Conservation (phyloP, 2,329 filamentous ascomycete species). For the Cercospora zeina region DNA sequence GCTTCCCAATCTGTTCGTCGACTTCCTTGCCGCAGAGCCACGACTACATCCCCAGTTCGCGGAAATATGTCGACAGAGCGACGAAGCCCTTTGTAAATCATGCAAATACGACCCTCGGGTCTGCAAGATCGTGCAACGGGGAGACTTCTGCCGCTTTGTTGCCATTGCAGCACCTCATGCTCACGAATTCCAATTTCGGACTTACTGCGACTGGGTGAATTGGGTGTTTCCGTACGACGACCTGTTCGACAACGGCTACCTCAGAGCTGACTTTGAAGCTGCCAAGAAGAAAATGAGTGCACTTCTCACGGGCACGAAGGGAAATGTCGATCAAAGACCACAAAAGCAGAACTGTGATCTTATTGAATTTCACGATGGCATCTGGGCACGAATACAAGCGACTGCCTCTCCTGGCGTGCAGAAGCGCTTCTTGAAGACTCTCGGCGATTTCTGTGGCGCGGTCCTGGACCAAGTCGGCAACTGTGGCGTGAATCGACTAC, state of each 20-base stretch:
- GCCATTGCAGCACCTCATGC: neutral
- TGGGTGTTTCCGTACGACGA: constrained; percentile 16
- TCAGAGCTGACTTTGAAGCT: neutral
- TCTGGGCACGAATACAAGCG: neutral
- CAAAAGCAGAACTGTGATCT: neutral
- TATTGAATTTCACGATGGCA: neutral
- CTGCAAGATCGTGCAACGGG: neutral
- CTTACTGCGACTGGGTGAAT: constrained; percentile 6
- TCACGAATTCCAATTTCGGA: neutral
- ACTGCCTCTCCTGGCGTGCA: neutral
- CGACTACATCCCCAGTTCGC: neutral
- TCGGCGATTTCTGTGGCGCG: neutral
- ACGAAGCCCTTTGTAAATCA: neutral
- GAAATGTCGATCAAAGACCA: neutral
- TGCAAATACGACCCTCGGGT: neutral
- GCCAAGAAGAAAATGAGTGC: neutral
- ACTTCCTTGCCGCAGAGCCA: neutral
- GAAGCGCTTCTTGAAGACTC: neutral
- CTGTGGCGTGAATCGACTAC: neutral
- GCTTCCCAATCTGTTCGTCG: neutral
- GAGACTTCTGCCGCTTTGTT: neutral
- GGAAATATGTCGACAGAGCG: neutral
- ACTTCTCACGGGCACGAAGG: neutral
- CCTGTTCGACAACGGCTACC: constrained; percentile 15
- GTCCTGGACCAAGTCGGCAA: neutral